Base-by-base conservation (phyloP, 345 rosid genomes). In the Aquilaria yunnanensis region DNA sequence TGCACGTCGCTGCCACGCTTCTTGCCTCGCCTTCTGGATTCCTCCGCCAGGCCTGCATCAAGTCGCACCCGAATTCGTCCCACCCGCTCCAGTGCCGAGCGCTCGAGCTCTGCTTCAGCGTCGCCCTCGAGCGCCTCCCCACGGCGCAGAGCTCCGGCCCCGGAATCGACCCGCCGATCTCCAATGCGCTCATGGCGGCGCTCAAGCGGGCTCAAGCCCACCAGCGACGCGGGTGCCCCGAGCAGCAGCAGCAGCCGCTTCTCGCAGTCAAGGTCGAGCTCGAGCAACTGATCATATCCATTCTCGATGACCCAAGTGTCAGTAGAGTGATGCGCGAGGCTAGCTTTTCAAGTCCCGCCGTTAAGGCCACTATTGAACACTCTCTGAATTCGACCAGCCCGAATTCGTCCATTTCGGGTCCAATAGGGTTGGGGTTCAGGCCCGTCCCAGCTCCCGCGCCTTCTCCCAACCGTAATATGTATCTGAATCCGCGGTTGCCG, bases 51-150 rank as follows among this genome's bases (percentile, higher is more conserved):
- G 97, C 99, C 6, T 94, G 99, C 72, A 90, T 90, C 73, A 94
- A 94, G 67, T 88, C 99, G 1, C 99, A 94, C 74, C 99, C 97
- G 6, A 94, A 90, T 67, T 94, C 99, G 0, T 94, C 99, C 5
- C 97, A 94, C 66, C 99, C 99, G 0, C 84, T 94, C n/a, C 99
- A 94, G 93, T 94, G 99, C 70, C 82, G 99, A 30, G 99, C 99
- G 16, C 78, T 94, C 31, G 99, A 94, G 91, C 99, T 94, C 62
- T 94, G 99, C 69, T 94, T 94, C 81, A 88, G 91, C 77, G 99
- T 94, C n/a, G 99, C 99, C 3, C 81, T 94, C 59, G 99, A 94
- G 51, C 85, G 97, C 12, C 85, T 94, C 13, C 97, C 99, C 29
- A 79, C 96, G 3, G 74, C 87, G 0, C 83, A 81, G 59, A 79